phyloP scores from a whole-genome alignment of 192 early-diverging fungal species.

The Polychytrium aggregatum region DNA sequence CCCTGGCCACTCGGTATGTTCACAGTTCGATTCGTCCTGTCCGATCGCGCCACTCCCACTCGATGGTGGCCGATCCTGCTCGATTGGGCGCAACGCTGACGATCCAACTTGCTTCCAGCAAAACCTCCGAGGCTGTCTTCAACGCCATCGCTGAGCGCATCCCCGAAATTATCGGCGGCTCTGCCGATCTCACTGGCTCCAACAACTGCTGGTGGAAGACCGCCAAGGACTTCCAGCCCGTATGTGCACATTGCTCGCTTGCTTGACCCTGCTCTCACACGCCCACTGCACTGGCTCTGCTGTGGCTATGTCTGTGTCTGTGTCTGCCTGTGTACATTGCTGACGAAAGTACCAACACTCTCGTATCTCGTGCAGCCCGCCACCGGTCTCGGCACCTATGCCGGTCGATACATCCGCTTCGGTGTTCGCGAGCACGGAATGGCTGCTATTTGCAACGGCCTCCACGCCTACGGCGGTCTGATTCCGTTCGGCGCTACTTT shows the following conservation, averaged over 20 bases:
- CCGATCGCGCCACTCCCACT: no score
- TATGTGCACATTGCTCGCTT: no score
- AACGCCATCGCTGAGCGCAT: constrained; percentile 65
- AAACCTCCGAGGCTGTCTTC: constrained; percentile 45
- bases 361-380: constrained; percentile 6
- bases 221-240: constrained; percentile 88
- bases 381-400: constrained; percentile 65
- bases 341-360: no score
- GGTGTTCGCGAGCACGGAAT: constrained; percentile 98
- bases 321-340: no score
- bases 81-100: no score
- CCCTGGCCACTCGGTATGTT: constrained; percentile 67
- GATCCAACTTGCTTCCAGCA: no score
- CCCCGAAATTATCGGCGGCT: constrained; percentile 86
- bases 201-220: constrained; percentile 93
- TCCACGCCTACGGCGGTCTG: constrained; percentile 70
- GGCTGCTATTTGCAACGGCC: constrained; percentile 86
- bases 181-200: constrained; percentile 92
- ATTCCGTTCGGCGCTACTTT: constrained; percentile 77
- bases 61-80: no score
- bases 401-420: constrained; percentile 83
- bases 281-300: no score
- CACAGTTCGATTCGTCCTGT: no score
- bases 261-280: no score
- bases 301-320: no score